Evolutionary conservation across 805 yeast genomes (phyloP).

Genomic region (Saccharomycopsis sp.): DNA sequence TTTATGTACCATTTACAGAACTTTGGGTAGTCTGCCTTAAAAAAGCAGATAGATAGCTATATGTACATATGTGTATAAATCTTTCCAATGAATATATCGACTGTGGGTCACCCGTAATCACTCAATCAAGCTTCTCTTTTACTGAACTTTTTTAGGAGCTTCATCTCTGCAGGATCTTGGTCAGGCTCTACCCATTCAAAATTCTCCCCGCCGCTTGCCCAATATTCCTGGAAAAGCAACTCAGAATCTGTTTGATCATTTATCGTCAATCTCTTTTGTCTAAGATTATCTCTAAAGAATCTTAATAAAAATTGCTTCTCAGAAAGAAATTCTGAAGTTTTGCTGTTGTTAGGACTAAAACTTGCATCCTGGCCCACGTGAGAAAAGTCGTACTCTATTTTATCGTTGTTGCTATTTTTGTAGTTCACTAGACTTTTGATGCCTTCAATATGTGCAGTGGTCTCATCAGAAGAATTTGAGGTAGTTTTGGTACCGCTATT

Average conservation of each 20-base stretch:
- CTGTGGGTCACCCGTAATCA: too few species aligned
- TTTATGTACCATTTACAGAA: too few species aligned
- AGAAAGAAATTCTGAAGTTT: conserved; percentile 1
- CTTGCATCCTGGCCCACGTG: background rate
- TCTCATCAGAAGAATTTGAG: background rate
- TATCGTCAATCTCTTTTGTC: conserved; percentile 30
- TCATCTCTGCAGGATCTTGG: conserved; percentile 74
- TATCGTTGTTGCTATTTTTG: background rate
- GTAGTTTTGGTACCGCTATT: background rate
- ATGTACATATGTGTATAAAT: too few species aligned
- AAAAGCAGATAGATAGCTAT: too few species aligned
- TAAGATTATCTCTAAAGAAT: conserved; percentile 23
- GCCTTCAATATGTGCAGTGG: conserved; percentile 1
- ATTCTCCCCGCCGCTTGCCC: conserved; percentile 83
- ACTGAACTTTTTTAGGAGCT: conserved; percentile 19
- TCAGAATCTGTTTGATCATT: conserved; percentile 58
- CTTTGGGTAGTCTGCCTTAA: too few species aligned
- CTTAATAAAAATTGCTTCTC: conserved; percentile 11
- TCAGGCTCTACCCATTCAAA: conserved; percentile 89
- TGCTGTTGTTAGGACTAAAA: background rate
- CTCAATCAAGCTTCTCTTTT: background rate
- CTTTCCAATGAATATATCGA: too few species aligned
- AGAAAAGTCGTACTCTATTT: conserved; percentile 1
- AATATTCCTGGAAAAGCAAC: conserved; percentile 66
- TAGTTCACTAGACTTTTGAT: conserved; percentile 10